Evolutionary conservation across 2,329 filamentous ascomycete species (phyloP).

Genomic region (Aspergillus felis): DNA sequence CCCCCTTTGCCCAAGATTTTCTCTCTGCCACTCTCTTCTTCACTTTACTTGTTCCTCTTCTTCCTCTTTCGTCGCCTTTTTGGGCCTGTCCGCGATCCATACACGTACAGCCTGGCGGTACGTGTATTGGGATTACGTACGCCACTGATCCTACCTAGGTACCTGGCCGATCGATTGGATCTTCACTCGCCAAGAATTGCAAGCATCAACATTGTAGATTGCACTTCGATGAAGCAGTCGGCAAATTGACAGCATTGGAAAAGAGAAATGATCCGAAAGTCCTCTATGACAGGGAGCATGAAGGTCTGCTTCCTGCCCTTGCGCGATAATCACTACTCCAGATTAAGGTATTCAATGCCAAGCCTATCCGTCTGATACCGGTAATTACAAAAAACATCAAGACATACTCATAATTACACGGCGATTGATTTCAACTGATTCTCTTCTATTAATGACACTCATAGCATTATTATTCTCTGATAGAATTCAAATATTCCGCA

Average conservation of each 20-base stretch:
- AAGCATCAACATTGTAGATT: not conserved
- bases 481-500: not conserved
- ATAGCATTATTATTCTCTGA: not conserved
- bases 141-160: not conserved
- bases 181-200: not conserved
- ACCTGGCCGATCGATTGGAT: too few species aligned
- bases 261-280: not conserved
- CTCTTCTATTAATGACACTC: too few species aligned
- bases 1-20: constrained; percentile 15
- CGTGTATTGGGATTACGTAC: constrained; percentile 10
- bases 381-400: not conserved
- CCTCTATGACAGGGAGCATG: not conserved
- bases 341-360: not conserved
- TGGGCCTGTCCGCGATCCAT: constrained; percentile 7
- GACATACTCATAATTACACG: not conserved
- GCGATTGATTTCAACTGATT: not conserved
- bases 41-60: constrained; percentile 4
- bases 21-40: constrained; percentile 3
- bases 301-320: not conserved
- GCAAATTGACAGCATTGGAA: not conserved
- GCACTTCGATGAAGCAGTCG: not conserved
- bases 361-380: not conserved
- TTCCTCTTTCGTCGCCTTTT: constrained; percentile 4
- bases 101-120: constrained; percentile 4
- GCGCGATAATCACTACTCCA: not conserved